Evolutionary conservation across 1,284 basidiomycete species (phyloP).

Genomic region (Cutaneotrichosporon sp.): DNA sequence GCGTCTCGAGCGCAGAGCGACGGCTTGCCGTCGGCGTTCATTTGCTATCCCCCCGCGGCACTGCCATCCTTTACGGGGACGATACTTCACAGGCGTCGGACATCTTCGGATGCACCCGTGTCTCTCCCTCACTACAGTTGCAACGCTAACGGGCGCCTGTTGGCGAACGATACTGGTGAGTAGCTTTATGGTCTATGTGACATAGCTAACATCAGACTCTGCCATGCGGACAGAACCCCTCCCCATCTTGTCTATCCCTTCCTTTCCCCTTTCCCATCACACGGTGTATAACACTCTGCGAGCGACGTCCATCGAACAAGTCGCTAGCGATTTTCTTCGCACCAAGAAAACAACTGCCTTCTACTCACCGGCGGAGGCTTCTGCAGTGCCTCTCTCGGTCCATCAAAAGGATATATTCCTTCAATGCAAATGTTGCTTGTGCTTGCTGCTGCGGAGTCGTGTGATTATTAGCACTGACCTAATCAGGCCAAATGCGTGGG

Average conservation of each 20-base stretch:
- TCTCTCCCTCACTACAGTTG: not conserved
- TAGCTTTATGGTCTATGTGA: not conserved
- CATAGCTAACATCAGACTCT: conserved; percentile 12
- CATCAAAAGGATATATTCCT: conserved; percentile 10
- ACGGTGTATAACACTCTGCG: conserved; percentile 31
- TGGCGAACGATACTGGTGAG: conserved; percentile 4
- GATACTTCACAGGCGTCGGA: conserved; percentile 34
- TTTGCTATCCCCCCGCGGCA: conserved; percentile 29
- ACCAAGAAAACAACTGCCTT: conserved; percentile 26
- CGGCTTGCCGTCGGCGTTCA: conserved; percentile 21
- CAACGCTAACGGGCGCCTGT: not conserved
- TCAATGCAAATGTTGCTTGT: not conserved
- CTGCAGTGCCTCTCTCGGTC: conserved; percentile 12
- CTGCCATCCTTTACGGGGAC: conserved; percentile 20
- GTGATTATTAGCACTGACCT: too few species aligned
- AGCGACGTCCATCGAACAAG: conserved; percentile 21
- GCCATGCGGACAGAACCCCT: too few species aligned
- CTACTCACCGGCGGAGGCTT: conserved; percentile 28
- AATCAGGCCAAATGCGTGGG: too few species aligned
- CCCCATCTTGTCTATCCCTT: not conserved
- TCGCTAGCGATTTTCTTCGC: conserved; percentile 27
- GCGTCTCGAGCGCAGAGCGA: conserved; percentile 28
- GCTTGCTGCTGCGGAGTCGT: not conserved
- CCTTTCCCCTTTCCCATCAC: not conserved
- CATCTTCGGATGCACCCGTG: conserved; percentile 13